Percentiles rank a stretch among this genome's conserved stretches.
Conservation (phyloP, 225 moss, liverwort and hornwort genomes). For the Pseudoscleropodium purum region DNA sequence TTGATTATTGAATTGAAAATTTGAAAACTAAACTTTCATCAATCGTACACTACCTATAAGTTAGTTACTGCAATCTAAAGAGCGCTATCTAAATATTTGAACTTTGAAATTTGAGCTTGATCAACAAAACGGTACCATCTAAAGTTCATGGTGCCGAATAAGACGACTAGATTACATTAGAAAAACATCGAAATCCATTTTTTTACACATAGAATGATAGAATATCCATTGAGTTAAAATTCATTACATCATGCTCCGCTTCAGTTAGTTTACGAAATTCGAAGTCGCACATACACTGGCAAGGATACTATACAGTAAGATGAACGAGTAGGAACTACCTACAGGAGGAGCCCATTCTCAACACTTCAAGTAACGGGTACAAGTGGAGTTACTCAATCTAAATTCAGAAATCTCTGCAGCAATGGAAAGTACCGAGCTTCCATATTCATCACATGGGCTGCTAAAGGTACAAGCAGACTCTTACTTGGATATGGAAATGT, state of each 20-base stretch:
- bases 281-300: background rate
- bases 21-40: background rate
- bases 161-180: background rate
- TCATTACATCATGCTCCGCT: background rate
- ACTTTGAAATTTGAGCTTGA: background rate
- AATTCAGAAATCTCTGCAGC: background rate
- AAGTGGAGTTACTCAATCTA: background rate
- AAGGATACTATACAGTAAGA: background rate
- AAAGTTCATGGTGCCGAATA: background rate
- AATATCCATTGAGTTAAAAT: background rate
- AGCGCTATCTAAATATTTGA: background rate
- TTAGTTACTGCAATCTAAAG: background rate
- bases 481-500: background rate
- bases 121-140: background rate
- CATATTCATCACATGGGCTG: background rate
- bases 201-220: too few relatives aligned
- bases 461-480: background rate
- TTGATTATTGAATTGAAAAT: too few relatives aligned
- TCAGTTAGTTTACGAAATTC: background rate
- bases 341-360: background rate
- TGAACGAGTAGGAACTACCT: background rate
- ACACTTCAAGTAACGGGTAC: background rate
- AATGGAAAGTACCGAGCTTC: background rate
- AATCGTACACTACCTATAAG: background rate
- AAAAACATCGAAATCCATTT: background rate